Percentiles rank a stretch among this genome's conserved stretches.
These are phyloP conservation scores for Huntiella bhutanensis DNA, from an alignment of 2,329 filamentous ascomycete species.

Conservation along the genomic window DNA sequence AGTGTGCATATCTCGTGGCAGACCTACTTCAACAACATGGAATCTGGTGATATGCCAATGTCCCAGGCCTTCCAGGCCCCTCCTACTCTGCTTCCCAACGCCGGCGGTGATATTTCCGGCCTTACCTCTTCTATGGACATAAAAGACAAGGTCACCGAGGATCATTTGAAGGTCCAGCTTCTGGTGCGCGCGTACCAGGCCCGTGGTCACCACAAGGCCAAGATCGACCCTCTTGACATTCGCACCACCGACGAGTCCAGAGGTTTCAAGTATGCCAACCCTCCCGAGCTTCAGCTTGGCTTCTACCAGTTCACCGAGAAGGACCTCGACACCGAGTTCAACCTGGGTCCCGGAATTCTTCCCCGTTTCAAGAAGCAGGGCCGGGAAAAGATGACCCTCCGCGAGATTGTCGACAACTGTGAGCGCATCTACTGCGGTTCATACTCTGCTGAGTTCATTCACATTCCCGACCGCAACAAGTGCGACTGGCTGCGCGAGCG, in stretches of 20 bases:
- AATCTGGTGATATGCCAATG: slow-evolving; percentile 92
- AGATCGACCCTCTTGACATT: slow-evolving; percentile 90
- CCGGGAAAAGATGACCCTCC: slow-evolving; percentile 87
- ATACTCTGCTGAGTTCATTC: slow-evolving; percentile 97
- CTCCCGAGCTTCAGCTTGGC: slow-evolving; percentile 80
- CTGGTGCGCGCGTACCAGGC: slow-evolving; percentile 95
- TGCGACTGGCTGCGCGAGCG: slow-evolving; percentile 97
- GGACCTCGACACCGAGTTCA: slow-evolving; percentile 83
- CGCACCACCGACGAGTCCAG: slow-evolving; percentile 52
- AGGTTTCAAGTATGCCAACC: slow-evolving; percentile 69
- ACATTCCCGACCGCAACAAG: slow-evolving; percentile 91
- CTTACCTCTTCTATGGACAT: slow-evolving; percentile 51
- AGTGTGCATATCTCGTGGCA: slow-evolving; percentile 98
- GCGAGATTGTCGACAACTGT: slow-evolving; percentile 83
- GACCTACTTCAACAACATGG: slow-evolving; percentile 99
- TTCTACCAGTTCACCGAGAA: slow-evolving; percentile 92
- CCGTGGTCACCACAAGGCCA: slow-evolving; percentile 93
- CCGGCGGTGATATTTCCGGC: slow-evolving; percentile 57
- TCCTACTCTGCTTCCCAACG: slow-evolving; percentile 71
- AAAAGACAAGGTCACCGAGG: slow-evolving; percentile 69
- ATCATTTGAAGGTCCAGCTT: slow-evolving; percentile 89
- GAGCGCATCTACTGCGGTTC: slow-evolving; percentile 93
- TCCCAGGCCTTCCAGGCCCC: slow-evolving; percentile 93
- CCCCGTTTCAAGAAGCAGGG: slow-evolving; percentile 79
- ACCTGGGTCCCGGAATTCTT: slow-evolving; percentile 81